phyloP scores from a whole-genome alignment of 2,329 filamentous ascomycete species.

The Phoma sp. region DNA sequence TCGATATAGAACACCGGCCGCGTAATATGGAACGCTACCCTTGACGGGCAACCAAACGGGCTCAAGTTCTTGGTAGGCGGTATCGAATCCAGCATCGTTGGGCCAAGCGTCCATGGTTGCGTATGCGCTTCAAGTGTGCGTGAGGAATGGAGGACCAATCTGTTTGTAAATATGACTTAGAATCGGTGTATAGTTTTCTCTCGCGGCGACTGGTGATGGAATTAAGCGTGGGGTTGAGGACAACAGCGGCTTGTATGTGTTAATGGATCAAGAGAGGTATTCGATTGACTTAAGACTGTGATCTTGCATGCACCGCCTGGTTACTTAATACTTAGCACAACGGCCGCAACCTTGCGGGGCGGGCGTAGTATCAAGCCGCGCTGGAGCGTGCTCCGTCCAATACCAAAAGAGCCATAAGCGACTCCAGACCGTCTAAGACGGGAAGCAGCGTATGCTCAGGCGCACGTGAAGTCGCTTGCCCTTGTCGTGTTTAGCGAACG shows the following conservation, averaged over 20 bases:
- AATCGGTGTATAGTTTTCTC: background rate
- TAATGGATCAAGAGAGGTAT: background rate
- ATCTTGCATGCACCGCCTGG: background rate
- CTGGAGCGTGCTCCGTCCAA: background rate
- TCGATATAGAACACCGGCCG: conserved; percentile 74
- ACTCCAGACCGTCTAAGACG: conserved; percentile 1
- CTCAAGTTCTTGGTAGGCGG: conserved; percentile 67
- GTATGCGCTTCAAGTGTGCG: background rate
- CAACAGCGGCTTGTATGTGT: background rate
- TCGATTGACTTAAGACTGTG: background rate
- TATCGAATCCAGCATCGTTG: conserved; percentile 61
- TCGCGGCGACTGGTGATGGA: background rate
- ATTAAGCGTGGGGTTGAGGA: background rate
- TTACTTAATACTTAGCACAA: conserved; percentile 13
- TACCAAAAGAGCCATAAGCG: background rate
- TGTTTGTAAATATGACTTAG: background rate
- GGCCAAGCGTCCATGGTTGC: conserved; percentile 36
- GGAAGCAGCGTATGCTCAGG: conserved; percentile 8
- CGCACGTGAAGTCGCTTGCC: conserved; percentile 24
- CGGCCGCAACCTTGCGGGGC: conserved; percentile 9
- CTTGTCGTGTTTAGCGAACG: conserved; percentile 10
- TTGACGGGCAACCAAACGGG: conserved; percentile 69
- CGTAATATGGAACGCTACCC: conserved; percentile 73
- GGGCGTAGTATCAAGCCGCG: conserved; percentile 1
- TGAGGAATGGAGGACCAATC: background rate